A percentile compares a stretch with the other conserved stretches of the same genome.
phyloP scores from a whole-genome alignment of 768 basidiomycete species.

The Trametes sanguinea region DNA sequence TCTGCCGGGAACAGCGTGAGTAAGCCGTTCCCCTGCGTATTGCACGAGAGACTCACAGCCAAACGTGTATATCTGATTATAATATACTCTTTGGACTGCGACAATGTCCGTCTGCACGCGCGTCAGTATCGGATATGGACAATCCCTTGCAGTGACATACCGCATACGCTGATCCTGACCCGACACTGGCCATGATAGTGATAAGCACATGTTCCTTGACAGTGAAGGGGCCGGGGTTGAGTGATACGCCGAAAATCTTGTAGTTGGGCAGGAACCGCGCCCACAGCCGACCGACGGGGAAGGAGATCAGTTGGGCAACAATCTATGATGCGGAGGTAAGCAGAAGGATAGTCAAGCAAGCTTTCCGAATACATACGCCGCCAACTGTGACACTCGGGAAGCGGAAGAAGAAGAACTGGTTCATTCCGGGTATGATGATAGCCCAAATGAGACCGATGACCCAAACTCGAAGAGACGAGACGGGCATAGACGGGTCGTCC shows the following conservation, averaged over 20 bases:
- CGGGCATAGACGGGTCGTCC: conserved; percentile 62
- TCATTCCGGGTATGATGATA: conserved; percentile 57
- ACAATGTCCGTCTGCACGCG: conserved; percentile 58
- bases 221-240: conserved; percentile 78
- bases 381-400: conserved; percentile 66
- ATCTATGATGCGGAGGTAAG: conserved; percentile 39
- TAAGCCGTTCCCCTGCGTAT: not conserved
- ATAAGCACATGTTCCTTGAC: conserved; percentile 57
- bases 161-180: conserved; percentile 44
- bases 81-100: conserved; percentile 72
- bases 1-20: conserved; percentile 39
- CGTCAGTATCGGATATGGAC: no score
- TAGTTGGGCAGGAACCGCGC: conserved; percentile 55
- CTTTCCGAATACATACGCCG: conserved; percentile 34
- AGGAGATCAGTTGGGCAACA: conserved; percentile 71
- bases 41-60: conserved; percentile 35
- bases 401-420: conserved; percentile 80
- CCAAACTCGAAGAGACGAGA: conserved; percentile 45
- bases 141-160: conserved; percentile 30
- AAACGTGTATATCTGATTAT: conserved; percentile 59
- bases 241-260: conserved; percentile 56
- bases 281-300: conserved; percentile 64
- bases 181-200: conserved; percentile 47
- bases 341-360: not conserved
- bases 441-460: conserved; percentile 56